Evolutionary conservation across 2,329 filamentous ascomycete genomes (phyloP).

Genomic region (Herpomyces periplanetae): DNA sequence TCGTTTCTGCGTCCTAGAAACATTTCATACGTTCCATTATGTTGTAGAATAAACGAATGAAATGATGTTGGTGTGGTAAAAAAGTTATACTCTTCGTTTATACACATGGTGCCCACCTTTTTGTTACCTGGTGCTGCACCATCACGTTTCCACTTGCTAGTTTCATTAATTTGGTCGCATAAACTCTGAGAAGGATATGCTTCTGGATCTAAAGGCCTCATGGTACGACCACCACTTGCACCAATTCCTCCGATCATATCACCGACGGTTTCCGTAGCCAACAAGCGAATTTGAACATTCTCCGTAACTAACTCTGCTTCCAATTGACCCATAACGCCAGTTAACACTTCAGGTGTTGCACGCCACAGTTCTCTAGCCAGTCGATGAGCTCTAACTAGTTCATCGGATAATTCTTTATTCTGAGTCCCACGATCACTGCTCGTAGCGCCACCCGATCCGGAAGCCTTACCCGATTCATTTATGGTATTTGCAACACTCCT

Average conservation of each 20-base stretch:
- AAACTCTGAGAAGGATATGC: slow-evolving; percentile 42
- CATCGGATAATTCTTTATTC: too few relatives aligned
- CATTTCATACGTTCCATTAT: slow-evolving; percentile 35
- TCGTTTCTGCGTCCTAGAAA: slow-evolving; percentile 59
- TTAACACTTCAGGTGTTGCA: slow-evolving; percentile 47
- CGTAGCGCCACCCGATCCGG: slow-evolving; percentile 19
- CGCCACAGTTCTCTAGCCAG: slow-evolving; percentile 76
- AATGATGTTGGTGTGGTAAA: slow-evolving; percentile 50
- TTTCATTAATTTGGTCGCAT: slow-evolving; percentile 15
- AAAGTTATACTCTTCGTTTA: slow-evolving; percentile 15
- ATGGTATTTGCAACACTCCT: slow-evolving; percentile 8
- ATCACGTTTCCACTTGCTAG: slow-evolving; percentile 8
- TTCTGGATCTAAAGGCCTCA: slow-evolving; percentile 46
- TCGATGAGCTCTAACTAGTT: slow-evolving; percentile 55
- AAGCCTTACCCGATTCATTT: slow-evolving; percentile 9
- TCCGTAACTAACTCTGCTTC: slow-evolving; percentile 73
- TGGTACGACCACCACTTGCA: slow-evolving; percentile 48
- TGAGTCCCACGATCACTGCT: slow-evolving; percentile 53
- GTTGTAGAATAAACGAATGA: slow-evolving; percentile 52
- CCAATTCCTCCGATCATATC: slow-evolving; percentile 83
- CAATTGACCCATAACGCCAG: slow-evolving; percentile 70
- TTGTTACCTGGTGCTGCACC: too few relatives aligned
- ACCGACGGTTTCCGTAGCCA: slow-evolving; percentile 73
- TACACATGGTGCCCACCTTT: too few relatives aligned
- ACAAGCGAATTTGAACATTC: slow-evolving; percentile 40